These are phyloP conservation scores for Parafenestella ontariensis DNA, from an alignment of 2,329 filamentous ascomycete genomes.

Conservation along the genomic window DNA sequence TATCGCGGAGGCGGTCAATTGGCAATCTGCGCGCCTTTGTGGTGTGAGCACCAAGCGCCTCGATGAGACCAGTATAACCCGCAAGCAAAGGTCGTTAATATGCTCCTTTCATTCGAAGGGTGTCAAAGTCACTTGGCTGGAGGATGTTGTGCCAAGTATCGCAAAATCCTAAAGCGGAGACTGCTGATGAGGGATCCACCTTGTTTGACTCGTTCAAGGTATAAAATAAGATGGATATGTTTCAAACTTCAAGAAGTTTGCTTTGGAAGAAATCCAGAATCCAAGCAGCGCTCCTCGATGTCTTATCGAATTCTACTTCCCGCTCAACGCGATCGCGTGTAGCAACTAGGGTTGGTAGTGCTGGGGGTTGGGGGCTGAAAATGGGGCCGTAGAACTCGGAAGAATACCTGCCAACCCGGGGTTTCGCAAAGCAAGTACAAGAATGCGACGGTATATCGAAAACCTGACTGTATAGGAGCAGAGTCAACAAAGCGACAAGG, in stretches of 20 bases:
- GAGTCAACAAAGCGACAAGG: no score
- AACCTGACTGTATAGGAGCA: no score
- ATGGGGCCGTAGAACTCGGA: slow-evolving; percentile 6
- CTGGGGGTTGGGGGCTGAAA: slow-evolving; percentile 19
- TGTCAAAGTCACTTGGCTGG: not conserved
- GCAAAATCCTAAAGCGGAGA: not conserved
- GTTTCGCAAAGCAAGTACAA: not conserved
- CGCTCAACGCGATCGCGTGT: not conserved
- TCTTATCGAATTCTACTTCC: slow-evolving; percentile 3
- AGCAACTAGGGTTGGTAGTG: not conserved
- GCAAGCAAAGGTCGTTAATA: not conserved
- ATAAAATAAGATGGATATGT: not conserved
- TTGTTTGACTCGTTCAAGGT: no score
- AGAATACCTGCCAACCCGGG: slow-evolving; percentile 1
- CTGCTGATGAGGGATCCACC: not conserved
- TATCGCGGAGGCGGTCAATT: not conserved
- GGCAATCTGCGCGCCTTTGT: not conserved
- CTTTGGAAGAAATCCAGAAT: not conserved
- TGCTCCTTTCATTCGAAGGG: not conserved
- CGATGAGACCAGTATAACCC: not conserved
- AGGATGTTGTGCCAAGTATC: not conserved
- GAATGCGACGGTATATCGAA: not conserved
- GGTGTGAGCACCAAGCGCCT: not conserved
- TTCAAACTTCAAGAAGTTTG: not conserved
- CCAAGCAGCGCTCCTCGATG: not conserved